Base-by-base conservation (phyloP, 768 basidiomycete species). In the Neoboletus magnificus region DNA sequence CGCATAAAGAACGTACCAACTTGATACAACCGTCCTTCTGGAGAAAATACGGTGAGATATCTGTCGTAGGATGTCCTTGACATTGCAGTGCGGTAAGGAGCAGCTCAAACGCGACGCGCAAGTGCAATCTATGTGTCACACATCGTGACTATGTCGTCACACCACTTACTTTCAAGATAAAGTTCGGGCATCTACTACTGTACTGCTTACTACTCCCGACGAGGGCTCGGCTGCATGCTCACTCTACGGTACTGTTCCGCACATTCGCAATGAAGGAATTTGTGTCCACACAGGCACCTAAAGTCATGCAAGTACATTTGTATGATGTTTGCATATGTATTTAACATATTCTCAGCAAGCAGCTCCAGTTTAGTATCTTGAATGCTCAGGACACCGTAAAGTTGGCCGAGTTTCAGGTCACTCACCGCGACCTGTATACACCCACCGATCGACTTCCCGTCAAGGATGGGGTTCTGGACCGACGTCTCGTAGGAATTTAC, bases 21-120 rank as follows among this genome's bases (percentile, higher is more conserved):
- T 94, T 99, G 97, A 71, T 98, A 99, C 56, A 99, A 77, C 54
- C 96, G 85, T 39, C 97, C 97, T 77, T 99, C 93, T 2, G 94
- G 94, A 2, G 93, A 97, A 79, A 97, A 97, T 62, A 98, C 91
- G 27, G 96, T 98, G 43, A 98, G 85, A 74, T 92, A 98, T 80
- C 93, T 81, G 72, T 97, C 94, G 74, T 97, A 96, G 27, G 93
- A 95, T 56, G 93, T 92, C 66, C 94, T 83, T 61, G 93, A 94
- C 94, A 96, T 97, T 69, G 70, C 93, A 69, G 69, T 78, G 48
- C 25, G 29, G 68, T 65, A 68, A 59, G 58, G 62, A 66, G 60
- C 61, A 58, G 57, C 55, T 16, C 35, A 18, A 77, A 80, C 83
- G 84, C 82, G 86, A 87, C 83, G 76, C 77, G 77, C 77, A 77